These are phyloP conservation scores for Pisolithus orientalis DNA, from an alignment of 768 basidiomycete species.

Conservation along the genomic window DNA sequence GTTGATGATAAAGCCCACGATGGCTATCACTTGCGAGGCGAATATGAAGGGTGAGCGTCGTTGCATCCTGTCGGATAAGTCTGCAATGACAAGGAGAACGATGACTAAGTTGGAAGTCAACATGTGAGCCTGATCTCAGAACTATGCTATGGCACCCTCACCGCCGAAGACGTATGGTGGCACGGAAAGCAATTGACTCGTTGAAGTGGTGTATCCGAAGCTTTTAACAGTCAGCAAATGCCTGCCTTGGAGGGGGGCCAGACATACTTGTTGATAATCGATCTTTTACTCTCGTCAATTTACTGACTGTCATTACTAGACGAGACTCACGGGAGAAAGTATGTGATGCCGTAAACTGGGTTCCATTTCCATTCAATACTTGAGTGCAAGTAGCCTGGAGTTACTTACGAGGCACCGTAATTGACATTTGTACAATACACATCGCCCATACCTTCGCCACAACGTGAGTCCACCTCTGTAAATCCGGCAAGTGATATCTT, in stretches of 20 bases:
- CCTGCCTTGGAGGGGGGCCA: neutral
- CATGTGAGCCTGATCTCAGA: neutral
- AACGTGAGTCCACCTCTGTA: neutral
- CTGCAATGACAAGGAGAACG: slow-evolving; percentile 42
- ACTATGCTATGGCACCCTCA: slow-evolving; percentile 32
- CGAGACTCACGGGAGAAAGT: slow-evolving; percentile 49
- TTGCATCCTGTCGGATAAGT: slow-evolving; percentile 48
- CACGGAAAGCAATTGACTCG: slow-evolving; percentile 56
- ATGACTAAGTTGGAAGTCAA: slow-evolving; percentile 32
- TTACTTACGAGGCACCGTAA: slow-evolving; percentile 50
- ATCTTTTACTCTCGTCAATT: neutral
- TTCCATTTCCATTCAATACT: neutral
- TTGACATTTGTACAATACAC: slow-evolving; percentile 46
- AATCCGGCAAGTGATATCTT: neutral
- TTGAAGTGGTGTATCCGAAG: slow-evolving; percentile 49
- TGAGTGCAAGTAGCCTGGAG: neutral
- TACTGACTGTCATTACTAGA: neutral
- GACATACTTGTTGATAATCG: slow-evolving; percentile 5
- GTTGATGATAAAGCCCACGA: slow-evolving; percentile 57
- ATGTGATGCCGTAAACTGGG: slow-evolving; percentile 56
- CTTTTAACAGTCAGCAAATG: slow-evolving; percentile 20
- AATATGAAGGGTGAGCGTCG: slow-evolving; percentile 56
- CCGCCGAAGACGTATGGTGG: slow-evolving; percentile 61
- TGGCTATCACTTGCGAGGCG: slow-evolving; percentile 40
- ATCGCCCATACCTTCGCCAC: neutral